phyloP scores from a whole-genome alignment of 164 flowering plant species.

The Vitis labrusca region DNA sequence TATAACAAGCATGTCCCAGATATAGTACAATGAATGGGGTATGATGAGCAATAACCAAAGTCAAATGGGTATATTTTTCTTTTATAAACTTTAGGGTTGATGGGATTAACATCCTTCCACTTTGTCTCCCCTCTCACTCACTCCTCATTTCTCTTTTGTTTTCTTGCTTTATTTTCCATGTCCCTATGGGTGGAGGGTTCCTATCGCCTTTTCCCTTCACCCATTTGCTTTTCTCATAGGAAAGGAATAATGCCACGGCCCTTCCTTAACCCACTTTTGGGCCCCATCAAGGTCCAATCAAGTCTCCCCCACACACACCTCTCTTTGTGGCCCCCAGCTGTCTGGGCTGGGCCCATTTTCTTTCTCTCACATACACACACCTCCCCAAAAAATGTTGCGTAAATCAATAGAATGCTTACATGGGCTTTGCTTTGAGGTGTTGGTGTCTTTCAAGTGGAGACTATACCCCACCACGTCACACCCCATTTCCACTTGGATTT shows the following conservation, averaged over 20 bases:
- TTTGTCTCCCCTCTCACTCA: slow-evolving; percentile 28
- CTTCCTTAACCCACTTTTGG: slow-evolving; percentile 36
- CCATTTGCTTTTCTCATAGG: slow-evolving; percentile 55
- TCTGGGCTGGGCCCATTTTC: slow-evolving; percentile 34
- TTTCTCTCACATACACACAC: neutral
- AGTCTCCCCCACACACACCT: slow-evolving; percentile 1
- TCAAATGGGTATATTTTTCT: slow-evolving; percentile 38
- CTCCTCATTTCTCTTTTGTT: slow-evolving; percentile 3
- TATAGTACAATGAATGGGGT: slow-evolving; percentile 45
- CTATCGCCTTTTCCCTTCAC: slow-evolving; percentile 45
- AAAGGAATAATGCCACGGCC: slow-evolving; percentile 51
- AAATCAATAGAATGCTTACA: slow-evolving; percentile 34
- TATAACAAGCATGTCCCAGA: neutral
- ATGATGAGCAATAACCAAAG: slow-evolving; percentile 59
- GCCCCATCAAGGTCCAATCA: slow-evolving; percentile 38
- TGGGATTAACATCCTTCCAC: slow-evolving; percentile 45
- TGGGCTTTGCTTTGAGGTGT: slow-evolving; percentile 46
- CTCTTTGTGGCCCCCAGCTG: slow-evolving; percentile 35
- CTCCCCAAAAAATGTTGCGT: slow-evolving; percentile 36
- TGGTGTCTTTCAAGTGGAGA: slow-evolving; percentile 61
- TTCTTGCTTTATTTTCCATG: slow-evolving; percentile 4
- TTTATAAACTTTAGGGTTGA: slow-evolving; percentile 14
- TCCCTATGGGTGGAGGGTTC: slow-evolving; percentile 50
- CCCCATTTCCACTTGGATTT: too few species aligned
- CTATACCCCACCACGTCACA: slow-evolving; percentile 41